phyloP scores from a whole-genome alignment of 495 filamentous ascomycete species.

The Neurospora sp. region DNA sequence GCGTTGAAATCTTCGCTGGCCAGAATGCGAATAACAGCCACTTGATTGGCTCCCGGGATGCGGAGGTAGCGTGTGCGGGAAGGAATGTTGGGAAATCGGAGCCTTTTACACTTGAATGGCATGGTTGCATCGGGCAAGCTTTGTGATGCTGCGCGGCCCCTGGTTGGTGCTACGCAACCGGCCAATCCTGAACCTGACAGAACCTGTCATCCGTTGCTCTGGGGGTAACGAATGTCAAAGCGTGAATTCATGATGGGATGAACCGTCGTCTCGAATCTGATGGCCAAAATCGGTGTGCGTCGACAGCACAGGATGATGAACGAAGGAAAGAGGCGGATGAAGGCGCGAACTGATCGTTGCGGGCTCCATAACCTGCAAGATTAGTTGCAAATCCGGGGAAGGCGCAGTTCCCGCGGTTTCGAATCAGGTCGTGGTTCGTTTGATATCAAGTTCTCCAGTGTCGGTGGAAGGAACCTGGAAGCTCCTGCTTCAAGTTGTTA shows the following conservation, averaged over 20 bases:
- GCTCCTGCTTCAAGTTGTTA: background rate
- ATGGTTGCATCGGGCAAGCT: background rate
- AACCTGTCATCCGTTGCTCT: background rate
- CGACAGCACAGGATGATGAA: background rate
- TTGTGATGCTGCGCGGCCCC: background rate
- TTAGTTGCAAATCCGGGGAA: background rate
- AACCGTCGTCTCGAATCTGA: background rate
- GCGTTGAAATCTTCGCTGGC: background rate
- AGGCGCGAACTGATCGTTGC: background rate
- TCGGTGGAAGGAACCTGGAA: background rate
- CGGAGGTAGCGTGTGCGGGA: background rate
- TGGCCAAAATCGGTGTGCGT: background rate
- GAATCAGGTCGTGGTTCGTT: background rate
- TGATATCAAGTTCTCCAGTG: background rate
- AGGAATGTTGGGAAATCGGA: background rate
- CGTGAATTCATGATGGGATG: background rate
- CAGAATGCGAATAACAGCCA: background rate
- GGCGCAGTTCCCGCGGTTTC: background rate
- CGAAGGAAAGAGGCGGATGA: background rate
- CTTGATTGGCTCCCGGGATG: background rate
- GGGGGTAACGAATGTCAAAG: background rate
- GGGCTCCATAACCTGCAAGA: background rate
- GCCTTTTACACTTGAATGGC: background rate
- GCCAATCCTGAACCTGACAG: background rate
- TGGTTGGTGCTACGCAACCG: background rate